Evolutionary conservation across 2,329 filamentous ascomycete species (phyloP), one percentile per base, ranked within the genome.

Genomic region (Botrytis pseudocinerea): DNA sequence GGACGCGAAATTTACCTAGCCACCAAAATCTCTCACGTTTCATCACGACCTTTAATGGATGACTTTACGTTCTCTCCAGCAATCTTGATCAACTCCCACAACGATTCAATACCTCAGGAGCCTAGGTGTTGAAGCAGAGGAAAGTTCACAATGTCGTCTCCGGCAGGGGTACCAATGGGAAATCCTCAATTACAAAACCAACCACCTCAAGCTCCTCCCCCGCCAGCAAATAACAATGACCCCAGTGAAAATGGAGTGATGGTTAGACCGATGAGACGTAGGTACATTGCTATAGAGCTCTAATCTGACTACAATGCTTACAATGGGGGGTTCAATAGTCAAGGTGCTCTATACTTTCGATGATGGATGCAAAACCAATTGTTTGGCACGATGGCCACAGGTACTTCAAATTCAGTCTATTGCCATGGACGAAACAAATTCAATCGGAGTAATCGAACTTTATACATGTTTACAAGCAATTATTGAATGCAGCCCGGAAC

Each of bases 301-400:
- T 25, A 65, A 42, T 32, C 12, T 57, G 35, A 40, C 35, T 38
- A 57, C 18, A 70, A 61, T 75, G 73, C 76, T 80, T 74, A 80
- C 68, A 46, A 32, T 48, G 40, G 74, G 74, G 44, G 32, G 38
- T 62, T 69, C 60, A 76, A 76, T 82, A 97, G 95, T 98, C 83
- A 98, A 98, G 87, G 92, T 98, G 68, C 91, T 97, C 75, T 99
- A 98, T 83, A 97, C 94, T 46, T 98, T 98, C 83, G 95, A 98
- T 82, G 91, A 91, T 80, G 91, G 95, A 77, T 92, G 90, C 83
- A 94, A 94, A 83, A 91, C 94, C 76, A 95, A 95, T 81, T 98
- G 94, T 82, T 87, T 99, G 68, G 95, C 95, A 74, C 89, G 95
- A 79, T 92, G 93, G 85, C 92, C 93, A 28, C 91, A 95, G 74